Conservation (phyloP, 2,329 filamentous ascomycete species). For the Fusarium lyarnte region DNA sequence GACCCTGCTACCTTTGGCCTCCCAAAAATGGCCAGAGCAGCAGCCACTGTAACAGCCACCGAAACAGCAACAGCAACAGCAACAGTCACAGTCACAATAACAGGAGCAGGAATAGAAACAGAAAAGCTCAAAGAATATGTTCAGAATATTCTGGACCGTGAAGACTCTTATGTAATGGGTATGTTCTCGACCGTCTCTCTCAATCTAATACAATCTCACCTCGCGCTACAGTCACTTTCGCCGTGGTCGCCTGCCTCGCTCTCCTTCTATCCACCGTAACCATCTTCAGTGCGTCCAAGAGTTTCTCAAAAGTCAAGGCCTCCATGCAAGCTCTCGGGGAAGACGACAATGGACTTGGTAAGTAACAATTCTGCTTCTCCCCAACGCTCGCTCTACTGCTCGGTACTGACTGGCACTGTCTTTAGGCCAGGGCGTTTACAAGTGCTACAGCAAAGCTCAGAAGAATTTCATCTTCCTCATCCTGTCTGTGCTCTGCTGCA, state of each 20-base stretch:
- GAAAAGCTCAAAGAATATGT: not conserved
- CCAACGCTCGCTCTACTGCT: not conserved
- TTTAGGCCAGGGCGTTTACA: not conserved
- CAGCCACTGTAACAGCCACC: not conserved
- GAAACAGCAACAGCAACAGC: not conserved
- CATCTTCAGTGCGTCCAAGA: not conserved
- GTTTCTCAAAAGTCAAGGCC: not conserved
- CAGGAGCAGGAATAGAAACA: too few species aligned
- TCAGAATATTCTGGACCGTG: not conserved
- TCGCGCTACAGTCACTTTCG: not conserved
- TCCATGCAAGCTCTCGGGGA: not conserved
- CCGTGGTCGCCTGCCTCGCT: not conserved
- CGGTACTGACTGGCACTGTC: not conserved
- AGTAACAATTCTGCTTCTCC: not conserved
- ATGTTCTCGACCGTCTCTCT: too few species aligned
- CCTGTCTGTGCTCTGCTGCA: not conserved
- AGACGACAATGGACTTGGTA: not conserved
- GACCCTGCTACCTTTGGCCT: not conserved
- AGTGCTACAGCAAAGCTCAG: not conserved
- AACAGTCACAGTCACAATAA: not conserved
- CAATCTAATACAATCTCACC: not conserved
- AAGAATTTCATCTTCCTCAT: not conserved
- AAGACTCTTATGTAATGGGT: not conserved
- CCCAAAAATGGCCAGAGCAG: not conserved
- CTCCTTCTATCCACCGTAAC: not conserved